Percentiles rank a stretch among this genome's conserved stretches.
These are phyloP conservation scores for Asterochloris sp. DNA, from an alignment of 139 green algal species.

Conservation along the genomic window DNA sequence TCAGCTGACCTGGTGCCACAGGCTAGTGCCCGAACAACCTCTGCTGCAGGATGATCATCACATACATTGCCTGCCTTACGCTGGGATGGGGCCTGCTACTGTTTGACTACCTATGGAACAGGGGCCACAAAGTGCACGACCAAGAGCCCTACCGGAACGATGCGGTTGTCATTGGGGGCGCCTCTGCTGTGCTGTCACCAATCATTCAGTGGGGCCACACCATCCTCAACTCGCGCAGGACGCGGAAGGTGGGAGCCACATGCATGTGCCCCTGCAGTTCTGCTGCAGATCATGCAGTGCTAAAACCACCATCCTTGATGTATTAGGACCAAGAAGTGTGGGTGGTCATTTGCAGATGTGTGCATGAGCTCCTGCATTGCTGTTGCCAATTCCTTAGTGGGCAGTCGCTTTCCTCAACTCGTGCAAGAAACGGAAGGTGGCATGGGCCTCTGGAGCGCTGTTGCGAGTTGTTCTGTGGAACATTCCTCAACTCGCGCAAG, in stretches of 20 bases:
- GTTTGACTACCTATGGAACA: slow-evolving; percentile 18
- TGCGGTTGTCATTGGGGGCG: slow-evolving; percentile 21
- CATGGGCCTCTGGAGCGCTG: too few species aligned
- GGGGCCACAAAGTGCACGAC: slow-evolving; percentile 13
- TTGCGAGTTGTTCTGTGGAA: too few species aligned
- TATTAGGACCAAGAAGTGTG: too few species aligned
- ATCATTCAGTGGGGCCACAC: slow-evolving; percentile 26
- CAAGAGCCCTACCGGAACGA: slow-evolving; percentile 19
- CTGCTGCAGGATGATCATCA: slow-evolving; percentile 5
- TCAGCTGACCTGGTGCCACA: not conserved
- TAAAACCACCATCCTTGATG: too few species aligned
- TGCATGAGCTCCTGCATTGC: slow-evolving; percentile 6
- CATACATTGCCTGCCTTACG: slow-evolving; percentile 10
- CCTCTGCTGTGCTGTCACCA: slow-evolving; percentile 20
- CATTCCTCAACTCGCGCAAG: too few species aligned
- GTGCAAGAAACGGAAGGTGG: too few species aligned
- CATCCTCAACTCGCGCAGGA: not conserved
- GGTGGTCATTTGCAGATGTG: too few species aligned
- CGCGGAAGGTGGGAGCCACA: too few species aligned
- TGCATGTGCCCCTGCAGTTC: too few species aligned
- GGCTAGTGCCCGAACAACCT: not conserved
- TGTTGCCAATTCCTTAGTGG: slow-evolving; percentile 23
- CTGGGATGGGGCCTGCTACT: slow-evolving; percentile 19
- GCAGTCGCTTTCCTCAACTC: slow-evolving; percentile 10
- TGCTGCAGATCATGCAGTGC: too few species aligned